These are phyloP conservation scores for Polygonum maritimum DNA, from an alignment of 148 eudicot genomes.

Conservation along the genomic window DNA sequence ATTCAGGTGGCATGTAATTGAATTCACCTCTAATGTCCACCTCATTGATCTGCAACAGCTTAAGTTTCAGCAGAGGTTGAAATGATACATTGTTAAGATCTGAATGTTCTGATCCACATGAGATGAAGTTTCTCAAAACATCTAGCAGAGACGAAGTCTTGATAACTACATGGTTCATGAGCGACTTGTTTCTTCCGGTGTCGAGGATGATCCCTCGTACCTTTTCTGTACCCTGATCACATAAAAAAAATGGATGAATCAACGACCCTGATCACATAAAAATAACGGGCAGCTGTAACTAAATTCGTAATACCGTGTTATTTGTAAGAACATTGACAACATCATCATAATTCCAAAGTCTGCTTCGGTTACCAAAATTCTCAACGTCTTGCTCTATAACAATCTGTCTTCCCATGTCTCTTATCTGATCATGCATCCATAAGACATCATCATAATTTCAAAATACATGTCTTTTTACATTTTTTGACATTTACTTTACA, in stretches of 20 bases:
- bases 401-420: constrained; percentile 70
- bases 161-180: not conserved
- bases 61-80: constrained; percentile 25
- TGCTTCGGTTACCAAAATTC: constrained; percentile 32
- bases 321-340: constrained; percentile 22
- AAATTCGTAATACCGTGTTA: constrained; percentile 25
- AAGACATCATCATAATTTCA: constrained; percentile 17
- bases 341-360: constrained; percentile 43
- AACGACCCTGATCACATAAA: not conserved
- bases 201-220: constrained; percentile 37
- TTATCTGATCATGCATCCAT: constrained; percentile 70
- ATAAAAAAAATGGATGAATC: not conserved
- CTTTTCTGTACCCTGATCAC: constrained; percentile 26
- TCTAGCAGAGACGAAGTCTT: constrained; percentile 7
- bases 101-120: not conserved
- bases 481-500: too few relatives aligned
- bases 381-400: constrained; percentile 21
- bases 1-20: constrained; percentile 29
- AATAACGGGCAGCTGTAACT: too few relatives aligned
- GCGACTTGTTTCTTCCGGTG: constrained; percentile 14
- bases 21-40: constrained; percentile 34
- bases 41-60: constrained; percentile 44
- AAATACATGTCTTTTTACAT: too few relatives aligned
- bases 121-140: not conserved
- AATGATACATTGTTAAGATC: constrained; percentile 24